Conservation (phyloP, 1,139 yeast species). For the Geotrichum restrictum region DNA sequence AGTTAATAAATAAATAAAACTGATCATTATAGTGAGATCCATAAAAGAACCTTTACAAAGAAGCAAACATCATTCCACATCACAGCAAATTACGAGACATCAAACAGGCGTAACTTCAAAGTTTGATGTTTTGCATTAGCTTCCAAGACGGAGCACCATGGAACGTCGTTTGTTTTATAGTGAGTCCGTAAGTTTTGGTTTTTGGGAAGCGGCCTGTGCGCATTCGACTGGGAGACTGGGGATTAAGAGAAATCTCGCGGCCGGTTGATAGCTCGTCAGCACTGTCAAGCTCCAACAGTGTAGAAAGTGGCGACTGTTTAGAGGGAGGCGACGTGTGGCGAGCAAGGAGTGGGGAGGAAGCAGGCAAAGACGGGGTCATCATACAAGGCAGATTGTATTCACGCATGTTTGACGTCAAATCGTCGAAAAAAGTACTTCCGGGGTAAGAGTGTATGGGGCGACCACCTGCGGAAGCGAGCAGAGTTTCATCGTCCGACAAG, state of each 20-base stretch:
- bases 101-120: no score
- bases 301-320: neutral
- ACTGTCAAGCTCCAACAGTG: neutral
- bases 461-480: neutral
- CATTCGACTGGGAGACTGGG: neutral
- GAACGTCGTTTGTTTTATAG: neutral
- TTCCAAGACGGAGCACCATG: conserved; percentile 17
- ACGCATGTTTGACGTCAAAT: neutral
- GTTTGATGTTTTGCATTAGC: conserved; percentile 14
- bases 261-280: neutral
- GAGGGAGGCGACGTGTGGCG: neutral
- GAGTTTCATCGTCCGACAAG: neutral
- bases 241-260: neutral
- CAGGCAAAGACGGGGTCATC: conserved; percentile 1
- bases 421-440: neutral
- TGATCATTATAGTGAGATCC: no score
- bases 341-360: neutral
- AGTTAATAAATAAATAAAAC: no score
- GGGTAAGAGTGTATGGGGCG: conserved; percentile 1
- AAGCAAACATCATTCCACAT: no score
- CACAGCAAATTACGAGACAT: no score
- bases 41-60: no score
- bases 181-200: conserved; percentile 14
- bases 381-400: neutral
- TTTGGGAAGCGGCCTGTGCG: conserved; percentile 11